Percentiles rank a stretch among this genome's conserved stretches.
Conservation (phyloP, 805 yeast genomes). For the Metschnikowia baotianmanensis region DNA sequence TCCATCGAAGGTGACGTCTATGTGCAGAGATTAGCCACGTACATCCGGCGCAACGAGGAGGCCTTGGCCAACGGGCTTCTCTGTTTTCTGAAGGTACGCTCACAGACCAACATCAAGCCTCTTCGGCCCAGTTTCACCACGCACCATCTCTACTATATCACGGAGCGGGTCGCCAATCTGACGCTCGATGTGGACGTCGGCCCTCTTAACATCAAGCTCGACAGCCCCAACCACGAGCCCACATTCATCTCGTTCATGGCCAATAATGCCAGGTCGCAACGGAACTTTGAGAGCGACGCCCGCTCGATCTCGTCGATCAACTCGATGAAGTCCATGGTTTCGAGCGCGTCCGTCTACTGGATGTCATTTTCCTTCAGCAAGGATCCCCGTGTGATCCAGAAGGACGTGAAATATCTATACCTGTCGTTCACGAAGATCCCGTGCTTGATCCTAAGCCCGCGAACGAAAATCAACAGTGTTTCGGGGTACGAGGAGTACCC, state of each 20-base stretch:
- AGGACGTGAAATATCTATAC: slow-evolving; percentile 55
- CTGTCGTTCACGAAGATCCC: slow-evolving; percentile 66
- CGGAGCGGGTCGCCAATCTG: slow-evolving; percentile 55
- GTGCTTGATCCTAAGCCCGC: slow-evolving; percentile 58
- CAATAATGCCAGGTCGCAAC: slow-evolving; percentile 46
- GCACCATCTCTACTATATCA: slow-evolving; percentile 60
- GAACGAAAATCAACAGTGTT: slow-evolving; percentile 54
- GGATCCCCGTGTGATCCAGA: slow-evolving; percentile 45
- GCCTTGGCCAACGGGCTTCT: slow-evolving; percentile 58
- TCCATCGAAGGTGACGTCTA: slow-evolving; percentile 57
- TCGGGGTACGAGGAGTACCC: slow-evolving; percentile 68
- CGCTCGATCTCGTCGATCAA: slow-evolving; percentile 56
- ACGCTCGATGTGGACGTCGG: slow-evolving; percentile 53
- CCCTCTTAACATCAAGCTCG: slow-evolving; percentile 58
- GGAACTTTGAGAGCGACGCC: slow-evolving; percentile 43
- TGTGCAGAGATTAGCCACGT: slow-evolving; percentile 51
- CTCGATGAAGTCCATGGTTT: slow-evolving; percentile 51
- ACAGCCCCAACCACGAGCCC: slow-evolving; percentile 53
- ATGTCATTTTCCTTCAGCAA: slow-evolving; percentile 33
- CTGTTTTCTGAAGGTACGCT: slow-evolving; percentile 44
- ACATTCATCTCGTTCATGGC: slow-evolving; percentile 59
- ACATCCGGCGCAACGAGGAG: slow-evolving; percentile 54
- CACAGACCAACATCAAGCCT: slow-evolving; percentile 42
- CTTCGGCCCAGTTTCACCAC: slow-evolving; percentile 56
- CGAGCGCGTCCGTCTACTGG: slow-evolving; percentile 43